Conservation (phyloP, 106 monocot species). For the Apostasia ramifera region DNA sequence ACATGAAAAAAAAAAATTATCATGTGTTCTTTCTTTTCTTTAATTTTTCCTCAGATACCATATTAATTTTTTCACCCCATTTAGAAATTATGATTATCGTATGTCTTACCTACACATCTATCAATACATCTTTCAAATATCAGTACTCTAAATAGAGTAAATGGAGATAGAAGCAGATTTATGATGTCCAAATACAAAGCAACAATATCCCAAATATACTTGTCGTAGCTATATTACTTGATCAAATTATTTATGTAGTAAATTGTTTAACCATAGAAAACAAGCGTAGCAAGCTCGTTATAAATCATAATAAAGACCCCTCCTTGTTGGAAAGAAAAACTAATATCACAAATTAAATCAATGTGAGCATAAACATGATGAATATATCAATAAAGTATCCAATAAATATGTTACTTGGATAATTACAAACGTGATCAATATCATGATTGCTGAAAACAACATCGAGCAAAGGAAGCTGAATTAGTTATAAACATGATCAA, state of each 20-base stretch:
- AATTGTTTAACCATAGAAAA: conserved; percentile 31
- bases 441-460: conserved; percentile 32
- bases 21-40: too few relatives aligned
- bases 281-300: not conserved
- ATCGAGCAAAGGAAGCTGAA: conserved; percentile 48
- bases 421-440: conserved; percentile 31
- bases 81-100: too few relatives aligned
- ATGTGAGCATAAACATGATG: too few relatives aligned
- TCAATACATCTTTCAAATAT: not conserved
- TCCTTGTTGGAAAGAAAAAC: conserved; percentile 21
- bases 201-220: conserved; percentile 28
- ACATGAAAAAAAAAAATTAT: too few relatives aligned
- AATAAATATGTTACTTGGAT: conserved; percentile 31
- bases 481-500: too few relatives aligned
- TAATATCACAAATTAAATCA: not conserved
- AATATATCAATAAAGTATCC: too few relatives aligned
- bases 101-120: too few relatives aligned
- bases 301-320: conserved; percentile 15
- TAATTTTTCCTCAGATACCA: too few relatives aligned
- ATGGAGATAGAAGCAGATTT: conserved; percentile 23
- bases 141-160: conserved; percentile 11
- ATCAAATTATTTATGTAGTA: conserved; percentile 39
- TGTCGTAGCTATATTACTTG: conserved; percentile 38
- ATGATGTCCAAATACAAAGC: conserved; percentile 23
- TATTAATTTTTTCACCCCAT: too few relatives aligned